Evolutionary conservation across 345 rosid species (phyloP).

Genomic region (Hibiscus mutabilis): DNA sequence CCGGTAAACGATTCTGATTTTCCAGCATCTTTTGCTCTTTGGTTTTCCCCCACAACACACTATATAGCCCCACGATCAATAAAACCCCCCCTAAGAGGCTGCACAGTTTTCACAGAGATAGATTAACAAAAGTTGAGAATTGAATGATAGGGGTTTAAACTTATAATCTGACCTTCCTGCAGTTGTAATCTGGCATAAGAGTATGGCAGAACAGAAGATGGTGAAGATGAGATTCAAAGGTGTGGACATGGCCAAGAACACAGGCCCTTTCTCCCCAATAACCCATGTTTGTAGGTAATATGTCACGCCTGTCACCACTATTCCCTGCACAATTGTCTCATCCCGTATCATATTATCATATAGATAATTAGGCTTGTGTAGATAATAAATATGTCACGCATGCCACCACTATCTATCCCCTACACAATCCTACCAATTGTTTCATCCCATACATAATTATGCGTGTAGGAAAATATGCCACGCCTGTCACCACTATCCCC

Average conservation of each 20-base stretch:
- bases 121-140: not conserved
- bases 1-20: constrained; percentile 13
- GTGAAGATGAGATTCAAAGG: constrained; percentile 66
- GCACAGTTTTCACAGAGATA: not conserved
- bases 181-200: constrained; percentile 51
- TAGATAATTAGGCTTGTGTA: no score
- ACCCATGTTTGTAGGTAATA: constrained; percentile 88
- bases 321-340: constrained; percentile 42
- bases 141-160: not conserved
- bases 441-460: no score
- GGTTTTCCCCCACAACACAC: constrained; percentile 82
- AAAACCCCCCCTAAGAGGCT: constrained; percentile 64
- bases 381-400: no score
- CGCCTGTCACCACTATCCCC: no score
- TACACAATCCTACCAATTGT: no score
- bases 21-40: constrained; percentile 34
- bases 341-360: not conserved
- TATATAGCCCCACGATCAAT: constrained; percentile 67
- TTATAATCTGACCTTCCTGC: constrained; percentile 51
- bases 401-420: no score
- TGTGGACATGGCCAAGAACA: constrained; percentile 81
- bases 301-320: constrained; percentile 77
- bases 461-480: no score
- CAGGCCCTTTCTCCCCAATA: constrained; percentile 83
- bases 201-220: constrained; percentile 46